phyloP scores from a whole-genome alignment of 2,329 filamentous ascomycete species.

The Trichophaea hybrida region DNA sequence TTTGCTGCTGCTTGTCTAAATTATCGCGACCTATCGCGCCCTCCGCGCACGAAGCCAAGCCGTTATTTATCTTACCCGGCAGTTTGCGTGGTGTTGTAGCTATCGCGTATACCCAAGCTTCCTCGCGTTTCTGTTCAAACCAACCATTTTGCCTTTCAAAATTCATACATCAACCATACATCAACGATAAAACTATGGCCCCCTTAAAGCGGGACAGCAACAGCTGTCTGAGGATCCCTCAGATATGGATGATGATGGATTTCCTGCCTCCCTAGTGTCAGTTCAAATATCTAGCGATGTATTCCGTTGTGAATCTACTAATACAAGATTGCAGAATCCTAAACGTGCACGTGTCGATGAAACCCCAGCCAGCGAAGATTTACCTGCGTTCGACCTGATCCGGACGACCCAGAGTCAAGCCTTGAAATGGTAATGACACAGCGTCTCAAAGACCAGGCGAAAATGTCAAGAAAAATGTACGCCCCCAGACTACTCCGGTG shows the following conservation, averaged over 20 bases:
- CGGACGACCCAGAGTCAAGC: too few relatives aligned
- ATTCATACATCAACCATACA: too few relatives aligned
- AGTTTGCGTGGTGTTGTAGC: too few relatives aligned
- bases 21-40: too few relatives aligned
- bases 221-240: background rate
- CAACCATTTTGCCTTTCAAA: too few relatives aligned
- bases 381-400: background rate
- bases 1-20: too few relatives aligned
- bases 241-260: background rate
- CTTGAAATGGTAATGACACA: background rate
- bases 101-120: too few relatives aligned
- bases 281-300: background rate
- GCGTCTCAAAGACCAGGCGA: background rate
- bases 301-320: background rate
- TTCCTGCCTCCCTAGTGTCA: background rate
- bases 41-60: too few relatives aligned
- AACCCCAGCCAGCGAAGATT: background rate
- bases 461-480: background rate
- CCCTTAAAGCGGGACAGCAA: background rate
- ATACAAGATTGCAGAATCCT: background rate
- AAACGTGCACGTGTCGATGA: background rate
- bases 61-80: too few relatives aligned
- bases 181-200: background rate
- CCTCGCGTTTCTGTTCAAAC: too few relatives aligned
- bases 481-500: background rate